Base-by-base conservation (phyloP, 2,329 filamentous ascomycete genomes). In the Apiospora marii region DNA sequence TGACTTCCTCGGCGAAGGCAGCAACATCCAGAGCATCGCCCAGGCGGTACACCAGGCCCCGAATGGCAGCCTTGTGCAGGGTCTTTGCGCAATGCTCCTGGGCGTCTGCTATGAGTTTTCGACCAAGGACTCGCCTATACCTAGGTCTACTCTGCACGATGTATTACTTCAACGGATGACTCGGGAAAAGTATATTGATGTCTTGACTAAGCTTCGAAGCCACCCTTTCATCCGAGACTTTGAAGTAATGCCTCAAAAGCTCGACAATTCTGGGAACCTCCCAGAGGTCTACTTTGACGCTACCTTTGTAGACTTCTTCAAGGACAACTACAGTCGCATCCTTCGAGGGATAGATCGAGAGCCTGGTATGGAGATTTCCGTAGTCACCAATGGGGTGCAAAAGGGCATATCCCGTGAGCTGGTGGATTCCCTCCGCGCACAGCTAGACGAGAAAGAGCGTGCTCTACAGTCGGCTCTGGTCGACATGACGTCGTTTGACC, bases 51-150 rank as follows among this genome's bases (percentile, higher is more conserved):
- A 92, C 75, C 89, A 92, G 73, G 84, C 87, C 76, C 83, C 87
- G 41, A 90, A 90, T 16, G 91, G 91, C 73, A 85, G 89, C 27
- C 85, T 97, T 44, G 87, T 96, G 19, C 93, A 94, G 75, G 96
- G 96, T 1, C 87, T 99, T 16, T 94, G 93, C 80, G 93, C 95
- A 22, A 91, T 95, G 80, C 85, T 99, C 0, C 87, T 98, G 1
- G 96, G 96, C 13, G 92, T 97, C 27, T 88, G 96, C 5, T 99
- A 98, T 80, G 96, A 99, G 79, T 99, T 98, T 79, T 98, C 96
- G 13, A 98, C 96, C 0, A 98, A 97, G 80, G 96, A 99, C 82
- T 98, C 96, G 0, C 94, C 96, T 0, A 92, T 99, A 70, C 90
- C 96, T 7, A 89, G 96, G 74, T 87, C 91, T 34, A 95, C 93